Conservation (phyloP, 2,329 filamentous ascomycete species). For the Stachybotrys echinatus region DNA sequence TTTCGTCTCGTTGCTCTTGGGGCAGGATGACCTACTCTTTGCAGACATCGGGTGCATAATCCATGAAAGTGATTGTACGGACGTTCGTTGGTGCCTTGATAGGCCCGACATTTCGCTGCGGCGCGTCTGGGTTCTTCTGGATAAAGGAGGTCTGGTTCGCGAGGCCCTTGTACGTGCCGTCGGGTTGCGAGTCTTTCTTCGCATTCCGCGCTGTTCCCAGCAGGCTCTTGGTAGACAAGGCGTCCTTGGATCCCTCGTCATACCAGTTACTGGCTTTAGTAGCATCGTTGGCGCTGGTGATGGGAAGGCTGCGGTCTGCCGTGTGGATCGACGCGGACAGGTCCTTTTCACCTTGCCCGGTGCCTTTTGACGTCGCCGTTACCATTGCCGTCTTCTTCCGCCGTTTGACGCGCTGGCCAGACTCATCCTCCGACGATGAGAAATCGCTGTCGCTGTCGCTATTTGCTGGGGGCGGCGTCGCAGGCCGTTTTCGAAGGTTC, state of each 20-base stretch:
- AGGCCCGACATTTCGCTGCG: slow-evolving; percentile 68
- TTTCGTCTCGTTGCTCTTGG: too few species aligned
- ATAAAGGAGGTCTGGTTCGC: slow-evolving; percentile 72
- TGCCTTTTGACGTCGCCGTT: slow-evolving; percentile 55
- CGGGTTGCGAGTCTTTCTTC: slow-evolving; percentile 30
- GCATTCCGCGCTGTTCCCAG: slow-evolving; percentile 49
- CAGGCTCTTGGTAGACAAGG: slow-evolving; percentile 44
- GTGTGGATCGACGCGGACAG: slow-evolving; percentile 48
- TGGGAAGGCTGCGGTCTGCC: slow-evolving; percentile 56
- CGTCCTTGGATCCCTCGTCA: slow-evolving; percentile 60
- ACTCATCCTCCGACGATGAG: slow-evolving; percentile 71
- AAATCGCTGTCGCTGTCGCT: slow-evolving; percentile 57
- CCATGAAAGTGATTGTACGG: slow-evolving; percentile 81
- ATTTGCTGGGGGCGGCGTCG: slow-evolving; percentile 67
- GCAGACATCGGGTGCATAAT: slow-evolving; percentile 89
- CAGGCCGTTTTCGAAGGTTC: slow-evolving; percentile 74
- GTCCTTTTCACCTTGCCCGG: slow-evolving; percentile 26
- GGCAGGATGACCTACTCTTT: slow-evolving; percentile 60
- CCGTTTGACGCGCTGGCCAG: slow-evolving; percentile 73
- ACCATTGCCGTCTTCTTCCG: slow-evolving; percentile 64
- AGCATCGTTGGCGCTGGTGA: slow-evolving; percentile 73
- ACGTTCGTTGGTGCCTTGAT: slow-evolving; percentile 87
- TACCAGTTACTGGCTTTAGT: slow-evolving; percentile 89
- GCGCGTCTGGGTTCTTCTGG: slow-evolving; percentile 73
- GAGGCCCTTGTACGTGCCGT: slow-evolving; percentile 73